These are phyloP conservation scores for Daldinia sp. DNA, from an alignment of 2,329 filamentous ascomycete genomes.

Conservation along the genomic window DNA sequence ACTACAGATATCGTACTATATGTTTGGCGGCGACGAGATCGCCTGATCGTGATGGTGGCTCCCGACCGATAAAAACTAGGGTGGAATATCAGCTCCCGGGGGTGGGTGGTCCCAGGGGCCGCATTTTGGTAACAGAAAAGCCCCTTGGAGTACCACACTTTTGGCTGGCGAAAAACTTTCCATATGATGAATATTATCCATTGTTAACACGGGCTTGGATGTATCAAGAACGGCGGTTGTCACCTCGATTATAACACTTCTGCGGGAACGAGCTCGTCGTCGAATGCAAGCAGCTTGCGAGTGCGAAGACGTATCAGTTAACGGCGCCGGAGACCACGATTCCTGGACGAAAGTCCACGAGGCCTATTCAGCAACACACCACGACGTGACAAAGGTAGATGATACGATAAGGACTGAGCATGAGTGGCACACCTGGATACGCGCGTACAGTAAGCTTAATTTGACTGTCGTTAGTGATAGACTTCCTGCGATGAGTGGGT, in stretches of 20 bases:
- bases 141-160: slow-evolving; percentile 1
- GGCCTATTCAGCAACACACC: slow-evolving; percentile 5
- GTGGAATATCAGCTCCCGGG: slow-evolving; percentile 6
- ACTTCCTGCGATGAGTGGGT: slow-evolving; percentile 2
- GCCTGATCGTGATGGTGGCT: slow-evolving; percentile 1
- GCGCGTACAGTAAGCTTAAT: slow-evolving; percentile 5
- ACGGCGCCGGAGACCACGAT: neutral
- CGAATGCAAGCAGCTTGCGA: slow-evolving; percentile 4
- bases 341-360: slow-evolving; percentile 6
- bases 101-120: neutral
- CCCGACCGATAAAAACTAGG: neutral
- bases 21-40: slow-evolving; percentile 14
- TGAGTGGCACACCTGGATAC: slow-evolving; percentile 6
- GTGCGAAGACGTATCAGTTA: neutral
- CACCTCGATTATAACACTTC: slow-evolving; percentile 4
- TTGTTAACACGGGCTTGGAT: slow-evolving; percentile 6
- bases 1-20: slow-evolving; percentile 19
- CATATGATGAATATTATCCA: too few relatives aligned
- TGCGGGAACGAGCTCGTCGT: slow-evolving; percentile 8
- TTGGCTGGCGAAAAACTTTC: neutral
- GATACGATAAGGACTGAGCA: neutral
- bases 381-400: slow-evolving; percentile 4
- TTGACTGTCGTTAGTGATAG: slow-evolving; percentile 4
- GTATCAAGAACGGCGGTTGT: neutral
- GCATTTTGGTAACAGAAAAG: slow-evolving; percentile 2